Evolutionary conservation across 805 yeast genomes (phyloP).

Genomic region (Isabelozyma rhagii): DNA sequence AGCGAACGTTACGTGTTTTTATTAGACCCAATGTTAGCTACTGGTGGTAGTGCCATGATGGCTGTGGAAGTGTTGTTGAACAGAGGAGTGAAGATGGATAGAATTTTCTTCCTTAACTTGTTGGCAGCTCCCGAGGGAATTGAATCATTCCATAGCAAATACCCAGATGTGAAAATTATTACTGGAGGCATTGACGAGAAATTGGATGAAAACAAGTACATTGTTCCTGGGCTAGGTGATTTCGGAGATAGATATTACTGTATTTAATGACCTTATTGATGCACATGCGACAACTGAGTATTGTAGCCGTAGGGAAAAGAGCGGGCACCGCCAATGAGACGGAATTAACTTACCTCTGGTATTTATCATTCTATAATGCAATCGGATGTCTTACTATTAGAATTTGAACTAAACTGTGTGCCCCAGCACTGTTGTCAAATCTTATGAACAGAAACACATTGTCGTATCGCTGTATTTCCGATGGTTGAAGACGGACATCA

Average conservation of each 20-base stretch:
- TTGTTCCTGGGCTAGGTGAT: constrained; percentile 95
- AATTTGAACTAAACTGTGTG: too few relatives aligned
- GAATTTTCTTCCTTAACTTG: constrained; percentile 86
- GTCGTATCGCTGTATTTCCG: too few relatives aligned
- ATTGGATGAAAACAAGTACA: constrained; percentile 78
- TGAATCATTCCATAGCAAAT: constrained; percentile 66
- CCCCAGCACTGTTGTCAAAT: too few relatives aligned
- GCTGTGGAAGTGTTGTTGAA: constrained; percentile 87
- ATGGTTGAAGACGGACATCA: too few relatives aligned
- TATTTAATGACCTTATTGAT: constrained; percentile 42
- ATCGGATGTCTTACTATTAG: not conserved
- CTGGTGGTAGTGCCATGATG: constrained; percentile 98
- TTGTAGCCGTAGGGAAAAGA: not conserved
- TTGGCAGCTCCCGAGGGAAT: constrained; percentile 96
- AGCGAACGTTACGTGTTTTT: constrained; percentile 83
- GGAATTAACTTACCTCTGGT: too few relatives aligned
- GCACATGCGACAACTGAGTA: not conserved
- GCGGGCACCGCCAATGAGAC: too few relatives aligned
- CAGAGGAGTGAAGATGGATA: constrained; percentile 83
- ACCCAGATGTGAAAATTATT: constrained; percentile 82
- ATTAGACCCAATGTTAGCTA: constrained; percentile 96
- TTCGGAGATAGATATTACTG: constrained; percentile 98
- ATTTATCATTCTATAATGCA: not conserved
- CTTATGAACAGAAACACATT: too few relatives aligned
- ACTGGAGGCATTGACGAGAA: constrained; percentile 92